Percentiles rank a stretch among this genome's conserved stretches.
Conservation (phyloP, 257 asterid genomes). For the Gentiana straminea region DNA sequence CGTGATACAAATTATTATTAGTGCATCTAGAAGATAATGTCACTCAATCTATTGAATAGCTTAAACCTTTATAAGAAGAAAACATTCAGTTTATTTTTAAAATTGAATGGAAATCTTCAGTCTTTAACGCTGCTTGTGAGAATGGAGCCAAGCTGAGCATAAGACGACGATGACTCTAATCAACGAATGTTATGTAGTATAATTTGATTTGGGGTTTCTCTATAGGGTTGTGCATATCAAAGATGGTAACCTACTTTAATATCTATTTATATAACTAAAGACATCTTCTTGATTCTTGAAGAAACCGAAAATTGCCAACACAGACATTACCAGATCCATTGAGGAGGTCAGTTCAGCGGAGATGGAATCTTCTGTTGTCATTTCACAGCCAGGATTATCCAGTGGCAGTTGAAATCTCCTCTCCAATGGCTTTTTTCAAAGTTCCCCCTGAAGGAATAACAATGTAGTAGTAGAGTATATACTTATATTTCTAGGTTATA, state of each 20-base stretch:
- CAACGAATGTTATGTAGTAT: no score
- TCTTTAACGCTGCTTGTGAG: no score
- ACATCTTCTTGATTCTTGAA: constrained; percentile 6
- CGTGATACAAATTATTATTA: background rate
- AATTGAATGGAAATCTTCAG: background rate
- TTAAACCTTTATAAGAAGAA: background rate
- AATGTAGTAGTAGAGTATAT: no score
- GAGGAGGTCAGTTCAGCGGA: constrained; percentile 19
- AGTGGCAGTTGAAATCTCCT: no score
- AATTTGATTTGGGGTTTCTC: no score
- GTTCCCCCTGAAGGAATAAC: no score
- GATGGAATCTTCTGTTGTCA: constrained; percentile 16
- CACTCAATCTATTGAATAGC: background rate
- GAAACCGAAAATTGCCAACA: constrained; percentile 29
- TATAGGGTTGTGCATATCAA: no score
- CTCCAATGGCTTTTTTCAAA: no score
- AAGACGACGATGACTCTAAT: no score
- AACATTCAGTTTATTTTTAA: constrained; percentile 1
- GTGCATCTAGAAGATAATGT: background rate
- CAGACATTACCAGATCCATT: constrained; percentile 14
- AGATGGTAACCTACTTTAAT: no score
- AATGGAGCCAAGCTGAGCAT: no score
- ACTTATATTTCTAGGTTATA: no score
- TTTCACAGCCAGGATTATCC: constrained; percentile 2
- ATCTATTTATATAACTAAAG: background rate